Base-by-base conservation (phyloP, 1,284 basidiomycete genomes). In the Ustilago cynodontis region DNA sequence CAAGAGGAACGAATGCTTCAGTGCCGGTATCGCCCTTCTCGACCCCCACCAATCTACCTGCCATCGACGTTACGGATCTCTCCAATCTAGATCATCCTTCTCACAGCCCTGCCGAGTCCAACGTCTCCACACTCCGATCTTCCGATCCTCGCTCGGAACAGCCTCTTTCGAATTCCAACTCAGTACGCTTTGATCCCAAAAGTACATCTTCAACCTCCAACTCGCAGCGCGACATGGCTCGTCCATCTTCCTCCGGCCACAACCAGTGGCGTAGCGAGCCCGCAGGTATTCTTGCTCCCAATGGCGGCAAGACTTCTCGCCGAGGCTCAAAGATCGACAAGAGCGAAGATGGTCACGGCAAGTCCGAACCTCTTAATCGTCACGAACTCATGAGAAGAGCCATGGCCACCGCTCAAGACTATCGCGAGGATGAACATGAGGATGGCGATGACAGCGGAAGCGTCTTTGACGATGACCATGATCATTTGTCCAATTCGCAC, bases 321-420 rank as follows among this genome's bases (percentile, higher is more conserved):
- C 55, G 75, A 11, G 45, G 76, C 55, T 78, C 71, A 26, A 74
- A 61, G 37, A 60, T 63, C 9, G 67, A 73, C 47, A 62, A 59
- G 55, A 74, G 71, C 55, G 76, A 78, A 14, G 76, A 78, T 22
- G 76, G 67, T 16, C 76, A 78, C 29, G 65, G 59, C 13, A 77
- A 65, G 43, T 20, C 59, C 14, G 76, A 77, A 37, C 65, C 72
- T 3, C 75, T 76, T 43, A 80, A 82, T 55, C 64, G 79, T 29
- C 79, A 81, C 54, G 81, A 82, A 51, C 77, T 82, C 52, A 82
- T 82, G 81, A 71, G 81, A n/a, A 62, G 79, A n/a, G 81, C 81
- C 28, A 82, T 82, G 78, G 77, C 78, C 22, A 66, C 74, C 24
- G 75, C 80, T 4, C 71, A 71, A 24, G 77, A 80, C 35, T 60